Evolutionary conservation across 768 basidiomycete species (phyloP), one percentile per base, ranked within the genome.

Genomic region (Filobasidium floriforme): DNA sequence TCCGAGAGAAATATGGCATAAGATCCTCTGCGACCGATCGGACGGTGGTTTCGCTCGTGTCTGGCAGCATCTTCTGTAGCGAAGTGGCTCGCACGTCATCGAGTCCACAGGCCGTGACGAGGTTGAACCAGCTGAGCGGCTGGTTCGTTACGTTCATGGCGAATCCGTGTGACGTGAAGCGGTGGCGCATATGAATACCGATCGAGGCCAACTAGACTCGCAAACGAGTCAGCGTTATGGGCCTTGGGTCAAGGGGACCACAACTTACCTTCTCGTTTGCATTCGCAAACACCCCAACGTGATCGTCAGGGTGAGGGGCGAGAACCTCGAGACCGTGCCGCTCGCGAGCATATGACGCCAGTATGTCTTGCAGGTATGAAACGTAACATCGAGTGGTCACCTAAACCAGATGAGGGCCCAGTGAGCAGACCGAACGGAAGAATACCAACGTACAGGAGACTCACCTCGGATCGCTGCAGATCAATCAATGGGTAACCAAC

Each of bases 401-500:
- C 75, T 78, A 61, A 15, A 37, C 9, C 15, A 22, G 37, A 40
- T 0, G 7, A 37, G 32, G 32, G 32, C 9, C 32, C 32, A 9
- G 32, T 37, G 9, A 37, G 32, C 32, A 19, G 1, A 46, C 41
- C 57, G 18, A 22, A 43, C n/a, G 1, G 19, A 57, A 12, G 12
- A 6, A 14, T 49, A 14, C 10, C 3, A 18, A 7, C n/a, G 15
- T 5, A 46, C 43, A 66, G 22, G 29, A 60, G 41, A 40, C 87
- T 81, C 9, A 92, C 90, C 54, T 84, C 81, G 71, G 88, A 85
- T 41, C 87, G 86, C n/a, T 85, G 85, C 22, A 98, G 84, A 80
- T 98, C 94, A 60, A 97, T 82, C 61, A 98, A 82, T 1, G 92
- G 91, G 76, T 99, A 99, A 32, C 92, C 96, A 18, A 97, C 89